Conservation (phyloP, 345 rosid species). For the Litchi chinensis region DNA sequence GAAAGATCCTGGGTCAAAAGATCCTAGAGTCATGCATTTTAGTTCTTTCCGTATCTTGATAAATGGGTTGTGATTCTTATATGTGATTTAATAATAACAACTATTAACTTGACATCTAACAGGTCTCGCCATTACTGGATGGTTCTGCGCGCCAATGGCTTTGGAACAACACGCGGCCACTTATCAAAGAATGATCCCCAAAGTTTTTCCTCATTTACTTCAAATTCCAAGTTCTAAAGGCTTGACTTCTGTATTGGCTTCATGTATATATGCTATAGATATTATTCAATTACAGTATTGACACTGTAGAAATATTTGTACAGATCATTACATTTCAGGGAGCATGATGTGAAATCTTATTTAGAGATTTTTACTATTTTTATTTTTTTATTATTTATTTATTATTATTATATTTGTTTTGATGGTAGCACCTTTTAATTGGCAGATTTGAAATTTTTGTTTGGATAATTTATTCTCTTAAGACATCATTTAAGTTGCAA, state of each 20-base stretch:
- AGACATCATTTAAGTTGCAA: slow-evolving; percentile 5
- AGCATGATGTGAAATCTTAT: neutral
- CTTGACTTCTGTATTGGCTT: neutral
- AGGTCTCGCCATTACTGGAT: slow-evolving; percentile 88
- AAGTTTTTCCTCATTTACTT: neutral
- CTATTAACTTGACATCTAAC: slow-evolving; percentile 20
- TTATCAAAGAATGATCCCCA: slow-evolving; percentile 43
- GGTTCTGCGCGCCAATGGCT: slow-evolving; percentile 83
- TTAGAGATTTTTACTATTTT: too few relatives aligned
- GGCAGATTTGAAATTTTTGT: too few relatives aligned
- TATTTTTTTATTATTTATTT: too few relatives aligned
- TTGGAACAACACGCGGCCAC: slow-evolving; percentile 73
- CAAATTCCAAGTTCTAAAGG: neutral
- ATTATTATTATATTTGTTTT: neutral
- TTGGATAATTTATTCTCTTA: neutral
- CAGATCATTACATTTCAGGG: neutral
- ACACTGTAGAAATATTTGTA: slow-evolving; percentile 3
- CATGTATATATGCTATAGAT: neutral
- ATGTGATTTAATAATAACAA: neutral
- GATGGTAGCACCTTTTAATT: too few relatives aligned
- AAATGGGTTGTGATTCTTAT: neutral
- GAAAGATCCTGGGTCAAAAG: too few relatives aligned
- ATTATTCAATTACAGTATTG: neutral
- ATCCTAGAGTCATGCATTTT: neutral
- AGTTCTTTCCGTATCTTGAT: neutral